phyloP scores from a whole-genome alignment of 306 rosid species.

The Trifolium fragiferum region DNA sequence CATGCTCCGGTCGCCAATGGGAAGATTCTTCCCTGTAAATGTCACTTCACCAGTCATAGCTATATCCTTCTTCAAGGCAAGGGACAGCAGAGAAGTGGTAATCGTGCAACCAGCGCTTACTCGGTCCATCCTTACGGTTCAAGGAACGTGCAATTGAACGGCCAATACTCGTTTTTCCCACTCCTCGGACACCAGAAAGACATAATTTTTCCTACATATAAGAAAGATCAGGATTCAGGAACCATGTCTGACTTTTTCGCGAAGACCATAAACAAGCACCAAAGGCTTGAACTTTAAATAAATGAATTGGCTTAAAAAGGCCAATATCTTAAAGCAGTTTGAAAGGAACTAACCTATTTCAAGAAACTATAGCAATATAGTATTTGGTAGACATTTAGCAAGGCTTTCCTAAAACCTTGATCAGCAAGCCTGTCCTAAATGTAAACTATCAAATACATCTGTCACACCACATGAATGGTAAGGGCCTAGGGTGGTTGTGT shows the following conservation, averaged over 20 bases:
- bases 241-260: constrained; percentile 25
- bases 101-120: constrained; percentile 93
- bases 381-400: too few species aligned
- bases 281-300: too few species aligned
- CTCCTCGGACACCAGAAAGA: constrained; percentile 98
- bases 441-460: too few species aligned
- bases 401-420: constrained; percentile 6
- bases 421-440: background rate
- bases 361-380: too few species aligned
- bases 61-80: constrained; percentile 82
- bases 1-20: constrained; percentile 99
- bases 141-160: constrained; percentile 98
- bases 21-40: constrained; percentile 92
- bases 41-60: constrained; percentile 99
- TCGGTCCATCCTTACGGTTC: constrained; percentile 97
- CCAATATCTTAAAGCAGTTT: too few species aligned
- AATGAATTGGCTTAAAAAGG: too few species aligned
- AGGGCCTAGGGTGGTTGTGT: too few species aligned
- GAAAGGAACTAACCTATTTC: too few species aligned
- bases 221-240: constrained; percentile 29
- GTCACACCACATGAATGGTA: too few species aligned
- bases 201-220: constrained; percentile 87
- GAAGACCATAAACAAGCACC: too few species aligned
- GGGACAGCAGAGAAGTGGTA: constrained; percentile 86
- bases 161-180: constrained; percentile 99